Base-by-base conservation (phyloP, 345 rosid genomes). In the Arabis alpina region DNA sequence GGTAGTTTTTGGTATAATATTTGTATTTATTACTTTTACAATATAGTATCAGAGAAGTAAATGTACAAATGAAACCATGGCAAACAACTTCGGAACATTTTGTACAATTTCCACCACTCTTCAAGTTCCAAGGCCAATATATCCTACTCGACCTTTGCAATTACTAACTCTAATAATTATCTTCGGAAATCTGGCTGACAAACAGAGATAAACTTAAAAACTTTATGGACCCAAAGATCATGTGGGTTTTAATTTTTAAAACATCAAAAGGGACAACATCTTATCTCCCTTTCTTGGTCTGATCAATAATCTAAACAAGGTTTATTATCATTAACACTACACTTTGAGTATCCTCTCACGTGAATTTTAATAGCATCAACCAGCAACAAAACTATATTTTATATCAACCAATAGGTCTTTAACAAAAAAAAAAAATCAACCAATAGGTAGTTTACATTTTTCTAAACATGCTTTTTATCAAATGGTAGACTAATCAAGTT, bases 101-200 rank as follows among this genome's bases (percentile, higher is more conserved):
- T 12, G 70, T 75, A 75, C 39, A 47, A 54, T 55, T 62, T 62
- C 70, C 79, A 68, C 60, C 24, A 13, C 59, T 62, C 48, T 54
- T 62, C 75, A 75, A 75, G 74, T 75, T 75, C 79, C 79, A 69
- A 75, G 12, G 55, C 58, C 42, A 45, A 25, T 47, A 6, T 37
- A 60, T 66, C 8, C 49, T 16, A 28, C 70, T 68, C 62, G 59
- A 47, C 64, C 24, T 75, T 55, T 61, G 58, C 64, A 45, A 16
- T 54, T 68, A 40, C 39, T 45, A 54, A 53, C 51, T 61, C 54
- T 13, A 47, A 52, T 40, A 39, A 32, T 62, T 54, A 75, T 25
- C 24, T 68, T 68, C 7, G 15, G 3, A 60, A 19, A 19, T 19
- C 23, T 19, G 23, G 23, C 23, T 19, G 0, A 0, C 0, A 19